Evolutionary conservation across 345 rosid species (phyloP).

Genomic region (Citrus maxima): DNA sequence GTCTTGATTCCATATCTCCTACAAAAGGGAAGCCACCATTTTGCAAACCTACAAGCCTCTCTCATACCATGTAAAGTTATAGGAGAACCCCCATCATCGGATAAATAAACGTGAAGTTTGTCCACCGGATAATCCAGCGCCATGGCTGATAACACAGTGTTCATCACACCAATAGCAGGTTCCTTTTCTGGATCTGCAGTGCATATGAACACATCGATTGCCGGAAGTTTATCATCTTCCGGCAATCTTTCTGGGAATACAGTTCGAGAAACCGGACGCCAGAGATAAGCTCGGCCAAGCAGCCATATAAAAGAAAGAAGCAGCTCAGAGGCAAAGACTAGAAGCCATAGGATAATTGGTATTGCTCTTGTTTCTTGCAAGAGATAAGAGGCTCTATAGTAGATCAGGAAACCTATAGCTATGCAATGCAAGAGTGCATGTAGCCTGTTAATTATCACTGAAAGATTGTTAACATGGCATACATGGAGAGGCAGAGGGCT

Average conservation of each 20-base stretch:
- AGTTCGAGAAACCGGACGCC: constrained; percentile 35
- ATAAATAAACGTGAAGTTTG: constrained; percentile 43
- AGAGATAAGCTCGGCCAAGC: constrained; percentile 22
- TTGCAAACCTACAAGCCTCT: constrained; percentile 40
- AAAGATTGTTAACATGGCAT: constrained; percentile 8
- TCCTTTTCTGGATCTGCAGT: constrained; percentile 42
- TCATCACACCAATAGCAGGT: constrained; percentile 39
- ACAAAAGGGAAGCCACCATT: constrained; percentile 54
- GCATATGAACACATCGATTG: constrained; percentile 42
- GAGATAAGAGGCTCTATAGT: constrained; percentile 33
- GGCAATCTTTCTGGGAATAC: constrained; percentile 35
- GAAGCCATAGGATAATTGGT: constrained; percentile 13
- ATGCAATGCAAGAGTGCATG: constrained; percentile 27
- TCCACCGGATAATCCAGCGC: constrained; percentile 43
- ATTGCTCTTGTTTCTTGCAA: neutral
- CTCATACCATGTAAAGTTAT: constrained; percentile 30
- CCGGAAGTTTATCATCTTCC: constrained; percentile 25
- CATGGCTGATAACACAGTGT: constrained; percentile 46
- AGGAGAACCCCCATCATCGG: constrained; percentile 36
- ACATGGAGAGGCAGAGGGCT: constrained; percentile 21
- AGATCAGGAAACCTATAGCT: constrained; percentile 27
- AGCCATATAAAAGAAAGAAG: constrained; percentile 37
- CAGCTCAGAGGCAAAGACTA: constrained; percentile 26
- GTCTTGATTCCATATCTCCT: neutral
- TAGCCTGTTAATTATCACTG: constrained; percentile 21